Conservation (phyloP, 768 basidiomycete species). For the Leccinum incarnatum region DNA sequence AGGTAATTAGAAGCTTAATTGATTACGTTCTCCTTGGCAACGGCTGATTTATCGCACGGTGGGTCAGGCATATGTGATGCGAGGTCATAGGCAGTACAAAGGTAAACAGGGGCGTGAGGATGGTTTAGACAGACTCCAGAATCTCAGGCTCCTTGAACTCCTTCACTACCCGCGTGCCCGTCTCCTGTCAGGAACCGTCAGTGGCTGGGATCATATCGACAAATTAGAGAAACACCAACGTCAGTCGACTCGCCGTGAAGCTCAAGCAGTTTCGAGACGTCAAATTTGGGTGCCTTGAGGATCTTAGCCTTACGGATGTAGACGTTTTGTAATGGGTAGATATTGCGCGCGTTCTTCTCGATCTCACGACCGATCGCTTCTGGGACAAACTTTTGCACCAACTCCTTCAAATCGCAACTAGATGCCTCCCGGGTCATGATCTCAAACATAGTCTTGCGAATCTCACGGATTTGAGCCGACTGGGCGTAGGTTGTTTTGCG, state of each 20-base stretch:
- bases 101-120: slow-evolving; percentile 31
- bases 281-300: slow-evolving; percentile 96
- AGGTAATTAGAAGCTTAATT: slow-evolving; percentile 1
- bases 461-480: slow-evolving; percentile 91
- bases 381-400: slow-evolving; percentile 98
- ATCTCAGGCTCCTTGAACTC: slow-evolving; percentile 99
- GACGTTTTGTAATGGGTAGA: slow-evolving; percentile 99
- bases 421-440: slow-evolving; percentile 96
- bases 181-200: slow-evolving; percentile 57
- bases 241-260: slow-evolving; percentile 94
- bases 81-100: slow-evolving; percentile 38
- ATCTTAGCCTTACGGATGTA: slow-evolving; percentile 99
- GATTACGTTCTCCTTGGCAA: not conserved
- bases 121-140: slow-evolving; percentile 81
- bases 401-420: slow-evolving; percentile 95
- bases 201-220: not conserved
- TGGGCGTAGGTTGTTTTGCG: slow-evolving; percentile 99
- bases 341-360: slow-evolving; percentile 94
- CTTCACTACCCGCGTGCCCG: slow-evolving; percentile 88
- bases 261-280: slow-evolving; percentile 92
- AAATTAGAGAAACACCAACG: slow-evolving; percentile 45
- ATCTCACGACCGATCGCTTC: slow-evolving; percentile 99
- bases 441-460: slow-evolving; percentile 99
- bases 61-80: slow-evolving; percentile 25
- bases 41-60: slow-evolving; percentile 2